These are phyloP conservation scores for Nasturtium officinale DNA, from an alignment of 345 rosid genomes.

Conservation along the genomic window DNA sequence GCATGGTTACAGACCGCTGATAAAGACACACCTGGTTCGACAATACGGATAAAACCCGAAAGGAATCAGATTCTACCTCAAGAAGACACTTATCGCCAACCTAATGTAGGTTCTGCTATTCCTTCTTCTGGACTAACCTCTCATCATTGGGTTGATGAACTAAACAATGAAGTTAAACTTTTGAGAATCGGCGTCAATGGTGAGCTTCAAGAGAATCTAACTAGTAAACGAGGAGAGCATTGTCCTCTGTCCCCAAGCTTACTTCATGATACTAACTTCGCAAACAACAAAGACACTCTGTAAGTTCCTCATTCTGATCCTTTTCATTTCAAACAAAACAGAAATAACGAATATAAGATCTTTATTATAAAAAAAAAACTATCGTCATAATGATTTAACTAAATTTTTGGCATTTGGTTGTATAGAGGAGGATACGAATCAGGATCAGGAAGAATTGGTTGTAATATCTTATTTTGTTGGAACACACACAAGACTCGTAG, in stretches of 20 bases:
- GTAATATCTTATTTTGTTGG: conserved; percentile 89
- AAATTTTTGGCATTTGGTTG: conserved; percentile 32
- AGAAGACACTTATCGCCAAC: conserved; percentile 58
- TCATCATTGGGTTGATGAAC: conserved; percentile 71
- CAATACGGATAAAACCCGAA: conserved; percentile 68
- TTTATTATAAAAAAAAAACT: neutral
- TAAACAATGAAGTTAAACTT: conserved; percentile 67
- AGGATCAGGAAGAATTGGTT: conserved; percentile 73
- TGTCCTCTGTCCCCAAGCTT: conserved; percentile 84
- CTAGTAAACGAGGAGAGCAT: conserved; percentile 50
- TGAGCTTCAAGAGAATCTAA: conserved; percentile 58
- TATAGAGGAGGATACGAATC: conserved; percentile 86
- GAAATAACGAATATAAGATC: neutral
- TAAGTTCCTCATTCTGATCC: conserved; percentile 46
- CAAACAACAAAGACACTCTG: conserved; percentile 74
- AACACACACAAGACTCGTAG: conserved; percentile 51
- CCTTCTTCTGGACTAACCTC: conserved; percentile 59
- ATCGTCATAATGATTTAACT: neutral
- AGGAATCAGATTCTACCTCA: conserved; percentile 91
- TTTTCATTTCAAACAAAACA: neutral
- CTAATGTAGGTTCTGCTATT: conserved; percentile 52
- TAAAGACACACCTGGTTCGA: conserved; percentile 74
- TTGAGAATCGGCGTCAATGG: conserved; percentile 61
- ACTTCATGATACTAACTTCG: conserved; percentile 63
- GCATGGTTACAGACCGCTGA: conserved; percentile 97